These are phyloP conservation scores for Ascosphaera apis DNA, from an alignment of 2,329 filamentous ascomycete genomes.

Conservation along the genomic window DNA sequence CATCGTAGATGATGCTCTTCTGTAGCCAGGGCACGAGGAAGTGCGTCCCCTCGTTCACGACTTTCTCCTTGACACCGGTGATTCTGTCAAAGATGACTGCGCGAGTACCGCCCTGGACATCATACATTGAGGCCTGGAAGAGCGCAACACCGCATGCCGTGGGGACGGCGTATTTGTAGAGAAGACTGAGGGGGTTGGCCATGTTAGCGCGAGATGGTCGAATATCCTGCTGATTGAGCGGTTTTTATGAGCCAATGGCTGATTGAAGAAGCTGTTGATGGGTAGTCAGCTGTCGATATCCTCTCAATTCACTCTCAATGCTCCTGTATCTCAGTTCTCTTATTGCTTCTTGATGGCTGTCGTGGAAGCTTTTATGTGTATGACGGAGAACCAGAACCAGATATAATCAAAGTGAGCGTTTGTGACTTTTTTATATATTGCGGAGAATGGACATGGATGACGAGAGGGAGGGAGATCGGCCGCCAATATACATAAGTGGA, in stretches of 20 bases:
- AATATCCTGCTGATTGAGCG: slow-evolving; percentile 1
- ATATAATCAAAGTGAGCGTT: too few relatives aligned
- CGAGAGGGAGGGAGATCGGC: too few relatives aligned
- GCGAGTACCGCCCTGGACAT: slow-evolving; percentile 81
- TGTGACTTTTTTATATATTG: too few relatives aligned
- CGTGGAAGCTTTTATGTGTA: too few relatives aligned
- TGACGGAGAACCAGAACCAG: too few relatives aligned
- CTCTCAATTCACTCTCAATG: too few relatives aligned
- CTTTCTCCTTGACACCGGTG: slow-evolving; percentile 73
- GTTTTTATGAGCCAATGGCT: too few relatives aligned
- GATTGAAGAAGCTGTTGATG: not conserved
- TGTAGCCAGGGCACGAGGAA: slow-evolving; percentile 94
- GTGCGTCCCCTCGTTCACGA: slow-evolving; percentile 90
- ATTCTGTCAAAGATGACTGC: slow-evolving; percentile 96
- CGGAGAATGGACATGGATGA: too few relatives aligned
- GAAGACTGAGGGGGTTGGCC: slow-evolving; percentile 20
- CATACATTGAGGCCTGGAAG: slow-evolving; percentile 68
- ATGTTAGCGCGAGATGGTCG: slow-evolving; percentile 16
- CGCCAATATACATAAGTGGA: too few relatives aligned
- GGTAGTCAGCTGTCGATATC: too few relatives aligned
- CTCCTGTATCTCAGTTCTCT: too few relatives aligned
- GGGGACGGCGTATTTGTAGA: slow-evolving; percentile 39
- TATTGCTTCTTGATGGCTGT: too few relatives aligned
- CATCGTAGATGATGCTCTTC: slow-evolving; percentile 83
- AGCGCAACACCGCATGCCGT: slow-evolving; percentile 43